Base-by-base conservation (phyloP, 257 asterid species). In the Craterostigma plantagineum region DNA sequence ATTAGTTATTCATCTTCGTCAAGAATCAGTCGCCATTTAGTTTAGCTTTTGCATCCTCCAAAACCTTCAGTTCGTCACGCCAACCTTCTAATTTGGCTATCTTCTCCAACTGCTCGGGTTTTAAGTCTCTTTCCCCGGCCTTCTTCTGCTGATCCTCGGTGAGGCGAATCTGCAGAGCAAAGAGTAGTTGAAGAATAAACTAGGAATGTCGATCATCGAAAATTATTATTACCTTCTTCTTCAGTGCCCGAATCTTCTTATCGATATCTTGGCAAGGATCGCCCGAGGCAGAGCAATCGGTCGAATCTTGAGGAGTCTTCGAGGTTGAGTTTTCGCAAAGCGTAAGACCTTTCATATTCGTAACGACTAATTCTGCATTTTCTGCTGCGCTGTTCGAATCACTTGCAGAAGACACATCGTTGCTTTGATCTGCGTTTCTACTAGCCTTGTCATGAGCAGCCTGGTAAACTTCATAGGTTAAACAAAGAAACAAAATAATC, bases 111-210 rank as follows among this genome's bases (percentile, higher is more conserved):
- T 68, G 95, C 56, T 81, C 95, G 0, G 77, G 80, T 42, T 62
- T 68, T 80, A 76, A 57, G 42, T 70, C 78, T 38, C 60, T 73
- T 55, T 64, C 76, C 2, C n/a, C 56, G 6, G 70, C 55, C 49
- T 81, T 76, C 66, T 73, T 91, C 71, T 71, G 90, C 56, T 71
- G 95, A 38, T 80, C 92, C 62, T 87, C 97, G 16, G 90, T 66
- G 59, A 71, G 65, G 49, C 95, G 92, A 58, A 87, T 76, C 95
- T 86, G 40, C 12, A 35, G 4, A 48, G 18, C 48, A 50, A 48
- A 43, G 39, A 40, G 15, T 7, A 39, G 51, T 50, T 50, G 1
- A 14, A 9, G 33, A 35, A 39, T 38, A 11, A 12, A 33, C 14
- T 15, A 16, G 16, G 14, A 7, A 14, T 18, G 14, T 10, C 43